Conservation (phyloP, 805 yeast genomes). For the Scheffersomyces amazonensis region DNA sequence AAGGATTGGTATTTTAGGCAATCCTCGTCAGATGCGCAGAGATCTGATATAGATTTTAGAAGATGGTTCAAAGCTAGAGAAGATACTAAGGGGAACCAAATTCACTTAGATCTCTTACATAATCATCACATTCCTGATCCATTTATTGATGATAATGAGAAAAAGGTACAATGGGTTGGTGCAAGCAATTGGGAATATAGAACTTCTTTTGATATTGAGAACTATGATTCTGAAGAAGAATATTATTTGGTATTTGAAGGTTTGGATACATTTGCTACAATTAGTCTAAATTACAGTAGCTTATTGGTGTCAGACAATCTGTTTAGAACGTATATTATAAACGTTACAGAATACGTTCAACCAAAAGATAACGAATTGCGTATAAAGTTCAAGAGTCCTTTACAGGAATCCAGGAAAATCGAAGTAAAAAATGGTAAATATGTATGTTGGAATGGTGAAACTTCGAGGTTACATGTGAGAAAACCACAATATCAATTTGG, state of each 20-base stretch:
- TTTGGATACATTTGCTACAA: slow-evolving; percentile 40
- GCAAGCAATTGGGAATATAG: slow-evolving; percentile 47
- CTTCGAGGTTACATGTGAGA: slow-evolving; percentile 41
- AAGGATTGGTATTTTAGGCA: not conserved
- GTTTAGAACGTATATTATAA: slow-evolving; percentile 33
- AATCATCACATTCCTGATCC: slow-evolving; percentile 43
- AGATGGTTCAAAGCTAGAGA: not conserved
- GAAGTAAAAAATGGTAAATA: slow-evolving; percentile 25
- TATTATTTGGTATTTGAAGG: slow-evolving; percentile 35
- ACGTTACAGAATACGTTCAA: slow-evolving; percentile 16
- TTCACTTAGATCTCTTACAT: slow-evolving; percentile 38
- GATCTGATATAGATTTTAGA: not conserved
- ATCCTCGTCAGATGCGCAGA: not conserved
- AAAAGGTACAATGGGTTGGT: slow-evolving; percentile 47
- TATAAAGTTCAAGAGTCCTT: slow-evolving; percentile 38
- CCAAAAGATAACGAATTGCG: slow-evolving; percentile 22
- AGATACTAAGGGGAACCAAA: slow-evolving; percentile 17
- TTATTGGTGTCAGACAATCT: slow-evolving; percentile 38
- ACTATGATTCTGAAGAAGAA: slow-evolving; percentile 9
- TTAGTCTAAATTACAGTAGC: slow-evolving; percentile 33
- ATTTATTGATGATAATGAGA: slow-evolving; percentile 40
- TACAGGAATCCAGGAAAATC: slow-evolving; percentile 25
- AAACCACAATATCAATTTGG: slow-evolving; percentile 55
- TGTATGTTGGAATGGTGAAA: slow-evolving; percentile 41
- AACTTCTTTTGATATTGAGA: slow-evolving; percentile 10